These are phyloP conservation scores for Ogataea sp. DNA, from an alignment of 805 yeast genomes.

Conservation along the genomic window DNA sequence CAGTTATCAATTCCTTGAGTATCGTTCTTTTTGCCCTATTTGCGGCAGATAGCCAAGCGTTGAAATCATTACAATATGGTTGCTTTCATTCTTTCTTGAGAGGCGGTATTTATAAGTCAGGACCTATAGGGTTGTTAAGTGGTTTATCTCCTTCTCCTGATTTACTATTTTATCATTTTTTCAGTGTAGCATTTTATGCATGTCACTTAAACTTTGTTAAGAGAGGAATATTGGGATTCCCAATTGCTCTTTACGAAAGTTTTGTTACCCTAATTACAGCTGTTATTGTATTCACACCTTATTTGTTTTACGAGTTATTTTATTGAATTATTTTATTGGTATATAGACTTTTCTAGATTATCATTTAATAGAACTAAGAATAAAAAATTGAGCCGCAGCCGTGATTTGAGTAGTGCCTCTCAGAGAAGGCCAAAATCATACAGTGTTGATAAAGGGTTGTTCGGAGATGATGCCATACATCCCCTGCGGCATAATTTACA, in stretches of 20 bases:
- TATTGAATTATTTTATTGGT: background rate
- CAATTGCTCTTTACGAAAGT: constrained; percentile 63
- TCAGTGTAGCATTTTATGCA: constrained; percentile 82
- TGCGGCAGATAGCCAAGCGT: constrained; percentile 69
- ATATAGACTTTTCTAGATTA: no score
- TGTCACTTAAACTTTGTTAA: constrained; percentile 59
- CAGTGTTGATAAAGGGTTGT: no score
- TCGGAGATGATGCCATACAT: no score
- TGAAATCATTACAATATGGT: constrained; percentile 71
- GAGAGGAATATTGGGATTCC: constrained; percentile 60
- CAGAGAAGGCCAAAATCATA: no score
- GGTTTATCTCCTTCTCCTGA: constrained; percentile 77
- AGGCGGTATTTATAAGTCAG: constrained; percentile 74
- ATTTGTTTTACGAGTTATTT: constrained; percentile 31
- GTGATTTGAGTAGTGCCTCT: no score
- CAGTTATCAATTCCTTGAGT: constrained; percentile 84
- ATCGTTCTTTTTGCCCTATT: constrained; percentile 85
- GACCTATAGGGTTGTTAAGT: constrained; percentile 77
- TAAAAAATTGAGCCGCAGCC: no score
- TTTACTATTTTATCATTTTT: constrained; percentile 75
- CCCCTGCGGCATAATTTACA: no score
- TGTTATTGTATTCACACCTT: constrained; percentile 71
- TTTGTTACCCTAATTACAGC: constrained; percentile 68
- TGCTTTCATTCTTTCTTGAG: constrained; percentile 79
- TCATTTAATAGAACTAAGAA: no score